Evolutionary conservation across 1,284 basidiomycete genomes (phyloP), one percentile per base, ranked within the genome.

Genomic region (Ceratobasidium sp.): DNA sequence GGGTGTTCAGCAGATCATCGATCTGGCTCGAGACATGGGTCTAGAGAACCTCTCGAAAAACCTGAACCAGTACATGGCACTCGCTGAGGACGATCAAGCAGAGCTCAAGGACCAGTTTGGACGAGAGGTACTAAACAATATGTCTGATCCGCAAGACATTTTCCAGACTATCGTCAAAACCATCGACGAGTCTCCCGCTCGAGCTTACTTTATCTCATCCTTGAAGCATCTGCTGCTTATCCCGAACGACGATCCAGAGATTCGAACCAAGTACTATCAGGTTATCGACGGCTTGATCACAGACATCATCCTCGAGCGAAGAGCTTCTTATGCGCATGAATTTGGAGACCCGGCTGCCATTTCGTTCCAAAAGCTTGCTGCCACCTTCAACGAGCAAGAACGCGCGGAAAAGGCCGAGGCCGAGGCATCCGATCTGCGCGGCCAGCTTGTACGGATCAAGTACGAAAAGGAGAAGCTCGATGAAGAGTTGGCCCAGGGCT

Each of bases 141-240:
- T 97, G 76, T 87, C 86, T 67, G 90, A 92, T 74, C 92, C 94
- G 5, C 87, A 92, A 76, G 95, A 98, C 77, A 90, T 98, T 18
- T 96, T 93, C 83, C 88, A 90, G 72, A 92, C 92, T 0, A 85
- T 99, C 65, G 84, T 89, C 74, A 83, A 88, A 30, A 91, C 88
- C 78, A 90, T 91, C 21, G 85, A 90, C 72, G 91, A 91, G 57
- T 89, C 92, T 2, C 88, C 89, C 72, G 94, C 96, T 1, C 86
- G 88, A 76, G 91, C 94, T 76, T 92, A 97, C 79, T 92, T 99
- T 79, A 83, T 97, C 60, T 94, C 94, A 30, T 92, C 94, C 78
- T 87, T 99, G 85, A 94, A 96, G 78, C 96, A 98, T 81, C 80
- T 99, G 71, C 83, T 98, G 43, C 86, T 99, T 74, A 94, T 99